Percentiles rank a stretch among this genome's conserved stretches.
Conservation (phyloP, 1,284 basidiomycete genomes). For the Ustanciosporium gigantosporum region DNA sequence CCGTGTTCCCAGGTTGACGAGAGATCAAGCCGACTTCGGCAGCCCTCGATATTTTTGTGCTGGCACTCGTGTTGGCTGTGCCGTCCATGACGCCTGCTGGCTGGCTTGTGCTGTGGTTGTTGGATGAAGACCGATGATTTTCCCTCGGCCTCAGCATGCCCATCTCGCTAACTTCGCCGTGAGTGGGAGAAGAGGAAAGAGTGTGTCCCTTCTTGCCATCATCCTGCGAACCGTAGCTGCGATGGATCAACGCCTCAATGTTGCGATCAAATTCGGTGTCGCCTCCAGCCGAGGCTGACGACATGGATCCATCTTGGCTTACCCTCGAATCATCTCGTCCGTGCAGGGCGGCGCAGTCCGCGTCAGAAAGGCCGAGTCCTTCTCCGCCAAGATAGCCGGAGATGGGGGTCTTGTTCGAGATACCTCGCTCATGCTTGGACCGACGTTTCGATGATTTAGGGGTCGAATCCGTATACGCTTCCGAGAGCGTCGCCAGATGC, state of each 20-base stretch:
- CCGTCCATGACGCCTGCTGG: background rate
- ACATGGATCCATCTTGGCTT: conserved; percentile 12
- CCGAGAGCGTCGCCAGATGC: conserved; percentile 30
- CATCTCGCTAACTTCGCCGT: conserved; percentile 15
- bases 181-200: no score
- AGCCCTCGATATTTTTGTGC: conserved; percentile 28
- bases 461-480: conserved; percentile 13
- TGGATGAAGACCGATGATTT: background rate
- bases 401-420: conserved; percentile 56
- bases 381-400: conserved; percentile 41
- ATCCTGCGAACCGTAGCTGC: conserved; percentile 36
- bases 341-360: conserved; percentile 9
- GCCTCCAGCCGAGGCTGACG: conserved; percentile 7
- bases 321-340: conserved; percentile 1
- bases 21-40: conserved; percentile 60
- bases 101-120: background rate
- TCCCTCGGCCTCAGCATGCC: conserved; percentile 10
- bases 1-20: conserved; percentile 59
- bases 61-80: conserved; percentile 4
- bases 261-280: conserved; percentile 48
- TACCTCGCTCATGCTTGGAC: conserved; percentile 38
- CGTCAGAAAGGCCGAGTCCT: conserved; percentile 11
- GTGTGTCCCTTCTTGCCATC: no score
- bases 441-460: conserved; percentile 8
- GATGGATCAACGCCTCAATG: conserved; percentile 48